Base-by-base conservation (phyloP, 139 green algal genomes). In the Ostreobium quekettii region DNA sequence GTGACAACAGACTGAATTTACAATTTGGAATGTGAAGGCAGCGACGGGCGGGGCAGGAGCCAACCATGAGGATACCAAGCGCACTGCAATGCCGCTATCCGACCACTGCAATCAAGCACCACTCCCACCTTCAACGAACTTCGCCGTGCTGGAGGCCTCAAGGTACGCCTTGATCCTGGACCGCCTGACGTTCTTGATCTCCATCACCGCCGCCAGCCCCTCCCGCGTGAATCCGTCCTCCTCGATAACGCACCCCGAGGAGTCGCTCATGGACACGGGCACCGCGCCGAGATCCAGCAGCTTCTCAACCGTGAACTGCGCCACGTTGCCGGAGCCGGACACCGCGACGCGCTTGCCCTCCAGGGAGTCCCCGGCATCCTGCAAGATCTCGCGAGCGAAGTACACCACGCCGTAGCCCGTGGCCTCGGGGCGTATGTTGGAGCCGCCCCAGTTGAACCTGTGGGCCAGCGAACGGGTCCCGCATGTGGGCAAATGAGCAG, bases 401-500 rank as follows among this genome's bases (percentile, higher is more conserved):
- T 91, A 91, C 15, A 94, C 86, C 4, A 83, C 56, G 32, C 86
- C 88, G 56, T 89, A 95, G 37, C 88, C 88, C 7, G 88, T 95
- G 48, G 88, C 84, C 78, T 95, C 89, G 0, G 88, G 86, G 29
- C 89, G 78, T 56, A 94, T 87, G 31, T 83, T 70, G 47, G 74
- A 86, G 70, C 89, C 89, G 4, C 89, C 89, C 63, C 76, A 93
- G 22, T 71, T 59, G 72, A 89, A 62, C 22, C 78, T 83, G 74
- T 69, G 42, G 53, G 26, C 15, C 31, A 30, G n/a, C 53, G 32
- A 35, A 71, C n/a, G n/a, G n/a, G n/a, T n/a, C n/a, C n/a, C n/a
- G n/a, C n/a, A n/a, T n/a, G n/a, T n/a, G n/a, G n/a, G n/a, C n/a
- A n/a, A n/a, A n/a, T n/a, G n/a, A n/a, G n/a, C n/a, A n/a, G n/a